Percentiles rank a stretch among this genome's conserved stretches.
Conservation (phyloP, 495 filamentous ascomycete genomes). For the Talaromyces stipitatus region DNA sequence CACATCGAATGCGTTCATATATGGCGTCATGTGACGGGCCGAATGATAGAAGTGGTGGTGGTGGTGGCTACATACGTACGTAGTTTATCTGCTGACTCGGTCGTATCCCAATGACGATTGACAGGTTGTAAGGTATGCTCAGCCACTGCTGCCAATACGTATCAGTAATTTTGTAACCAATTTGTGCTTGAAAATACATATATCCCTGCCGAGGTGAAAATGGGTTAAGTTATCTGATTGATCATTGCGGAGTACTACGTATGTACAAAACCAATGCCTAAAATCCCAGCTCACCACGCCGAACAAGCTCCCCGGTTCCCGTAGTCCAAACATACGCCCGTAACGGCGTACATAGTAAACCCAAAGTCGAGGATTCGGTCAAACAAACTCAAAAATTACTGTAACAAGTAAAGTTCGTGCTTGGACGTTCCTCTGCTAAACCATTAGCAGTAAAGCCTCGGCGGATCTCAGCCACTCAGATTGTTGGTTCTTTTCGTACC, state of each 20-base stretch:
- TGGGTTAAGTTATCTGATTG: background rate
- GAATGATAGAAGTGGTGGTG: background rate
- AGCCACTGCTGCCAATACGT: too few relatives aligned
- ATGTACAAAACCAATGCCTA: background rate
- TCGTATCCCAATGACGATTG: background rate
- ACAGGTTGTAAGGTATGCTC: background rate
- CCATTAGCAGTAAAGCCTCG: too few relatives aligned
- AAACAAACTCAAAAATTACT: background rate
- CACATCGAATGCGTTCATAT: background rate
- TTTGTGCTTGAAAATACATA: too few relatives aligned
- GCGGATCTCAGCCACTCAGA: too few relatives aligned
- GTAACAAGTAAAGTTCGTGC: background rate
- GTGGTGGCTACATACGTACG: background rate
- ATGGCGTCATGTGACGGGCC: background rate
- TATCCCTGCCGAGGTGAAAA: too few relatives aligned
- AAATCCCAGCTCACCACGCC: background rate
- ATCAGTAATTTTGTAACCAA: too few relatives aligned
- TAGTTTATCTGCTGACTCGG: background rate
- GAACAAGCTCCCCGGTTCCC: background rate
- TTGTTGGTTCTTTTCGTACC: background rate
- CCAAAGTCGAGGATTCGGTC: background rate
- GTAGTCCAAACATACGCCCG: background rate
- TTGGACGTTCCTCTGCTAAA: background rate
- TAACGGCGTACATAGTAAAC: too few relatives aligned
- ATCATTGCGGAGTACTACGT: background rate